Conservation (phyloP, 257 asterid genomes). For the Ehretia macrophylla region DNA sequence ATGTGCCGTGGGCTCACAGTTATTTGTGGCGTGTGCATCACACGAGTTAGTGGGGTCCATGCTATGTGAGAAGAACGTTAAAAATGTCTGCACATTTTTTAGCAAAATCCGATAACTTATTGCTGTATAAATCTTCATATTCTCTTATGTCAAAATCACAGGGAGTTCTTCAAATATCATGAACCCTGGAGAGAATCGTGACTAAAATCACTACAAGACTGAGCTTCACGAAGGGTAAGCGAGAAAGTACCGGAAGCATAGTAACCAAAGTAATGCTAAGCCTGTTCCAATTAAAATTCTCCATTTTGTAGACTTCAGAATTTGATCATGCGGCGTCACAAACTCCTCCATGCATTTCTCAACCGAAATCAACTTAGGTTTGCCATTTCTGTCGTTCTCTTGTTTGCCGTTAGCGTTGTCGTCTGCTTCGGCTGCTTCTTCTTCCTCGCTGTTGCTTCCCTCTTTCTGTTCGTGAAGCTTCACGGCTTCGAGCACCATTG, state of each 20-base stretch:
- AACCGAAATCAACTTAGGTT: slow-evolving; percentile 12
- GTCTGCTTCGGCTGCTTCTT: slow-evolving; percentile 6
- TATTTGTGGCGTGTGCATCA: no score
- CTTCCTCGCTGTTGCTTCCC: slow-evolving; percentile 29
- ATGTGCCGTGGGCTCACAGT: no score
- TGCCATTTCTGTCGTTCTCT: background rate
- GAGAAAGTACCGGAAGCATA: slow-evolving; percentile 47
- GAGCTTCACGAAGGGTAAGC: slow-evolving; percentile 29
- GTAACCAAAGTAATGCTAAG: slow-evolving; percentile 27
- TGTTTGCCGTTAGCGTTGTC: background rate
- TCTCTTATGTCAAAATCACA: no score
- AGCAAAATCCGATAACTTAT: no score
- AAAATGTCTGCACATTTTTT: no score
- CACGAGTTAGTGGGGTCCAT: no score
- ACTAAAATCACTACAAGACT: slow-evolving; percentile 33
- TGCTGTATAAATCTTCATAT: no score
- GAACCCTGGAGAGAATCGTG: slow-evolving; percentile 33
- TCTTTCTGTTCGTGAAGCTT: slow-evolving; percentile 27
- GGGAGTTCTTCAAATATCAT: slow-evolving; percentile 22
- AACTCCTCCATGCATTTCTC: no score
- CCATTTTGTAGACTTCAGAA: slow-evolving; percentile 19
- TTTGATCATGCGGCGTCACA: no score
- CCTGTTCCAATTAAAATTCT: slow-evolving; percentile 20
- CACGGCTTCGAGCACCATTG: slow-evolving; percentile 4
- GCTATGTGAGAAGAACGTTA: no score